Evolutionary conservation across 352 stramenopile species (phyloP), one percentile per base, ranked within the genome.

Genomic region (Pythium vanterpoolii): DNA sequence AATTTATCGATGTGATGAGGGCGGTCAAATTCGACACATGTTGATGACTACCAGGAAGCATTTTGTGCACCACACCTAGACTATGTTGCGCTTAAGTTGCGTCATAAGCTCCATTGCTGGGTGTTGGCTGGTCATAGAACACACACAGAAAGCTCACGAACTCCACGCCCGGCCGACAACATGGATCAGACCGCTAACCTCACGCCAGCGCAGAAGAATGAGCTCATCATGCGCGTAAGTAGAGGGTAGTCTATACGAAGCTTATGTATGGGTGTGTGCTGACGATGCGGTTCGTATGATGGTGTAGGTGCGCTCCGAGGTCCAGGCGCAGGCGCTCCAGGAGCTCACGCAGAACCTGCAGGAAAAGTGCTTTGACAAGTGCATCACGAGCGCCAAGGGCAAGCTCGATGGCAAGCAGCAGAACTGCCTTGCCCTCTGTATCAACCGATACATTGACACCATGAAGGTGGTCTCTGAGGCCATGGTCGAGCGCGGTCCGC

Each of bases 291-390:
- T 14, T 8, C 57, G 8, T 47, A n/a, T 62, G 46, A 52, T 23
- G 9, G 6, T 27, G 24, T 66, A 94, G 82, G 73, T 94, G 23
- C 84, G 84, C 66, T 84, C 81, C 56, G 84, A 96, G 69, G 78
- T 95, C 30, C 79, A 93, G 69, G 70, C 85, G 60, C 83, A 93
- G 66, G 83, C 83, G 54, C 70, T 94, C 34, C 81, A 95, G 71
- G 84, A 93, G 62, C 66, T 96, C 65, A 94, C 84, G 50, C 79
- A 89, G 72, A 93, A 83, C 62, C 59, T 96, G 46, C 85, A 94
- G 72, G 83, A 93, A 55, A 96, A 96, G 66, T 96, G 87, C 68
- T 96, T 96, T 61, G 85, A 96, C 74, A 92, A 95, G 72, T 96
- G 87, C 76, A 79, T 96, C 67, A 76, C 83, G 40, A 79, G 71